Conservation (phyloP, 2,329 filamentous ascomycete species). For the Paecilomyces variotii region DNA sequence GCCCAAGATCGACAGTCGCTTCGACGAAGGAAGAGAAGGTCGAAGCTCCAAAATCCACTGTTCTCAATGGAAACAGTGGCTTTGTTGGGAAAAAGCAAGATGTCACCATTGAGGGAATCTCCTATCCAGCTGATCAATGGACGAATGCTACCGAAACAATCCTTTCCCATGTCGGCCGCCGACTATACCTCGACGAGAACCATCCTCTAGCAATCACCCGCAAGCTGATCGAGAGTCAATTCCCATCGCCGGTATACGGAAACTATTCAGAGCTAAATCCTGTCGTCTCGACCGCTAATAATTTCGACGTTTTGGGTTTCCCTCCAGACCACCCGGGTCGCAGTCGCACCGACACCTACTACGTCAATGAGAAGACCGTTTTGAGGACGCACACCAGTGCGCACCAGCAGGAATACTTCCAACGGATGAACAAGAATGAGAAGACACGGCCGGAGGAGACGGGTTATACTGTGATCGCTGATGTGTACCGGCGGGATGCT, state of each 20-base stretch:
- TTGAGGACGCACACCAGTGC: constrained; percentile 91
- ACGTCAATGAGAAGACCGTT: constrained; percentile 75
- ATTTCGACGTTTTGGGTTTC: constrained; percentile 96
- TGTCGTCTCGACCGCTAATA: constrained; percentile 74
- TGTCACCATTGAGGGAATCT: constrained; percentile 54
- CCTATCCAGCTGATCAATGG: constrained; percentile 67
- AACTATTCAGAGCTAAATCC: constrained; percentile 74
- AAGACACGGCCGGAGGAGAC: constrained; percentile 34
- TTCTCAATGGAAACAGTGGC: constrained; percentile 3
- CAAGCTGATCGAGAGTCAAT: constrained; percentile 83
- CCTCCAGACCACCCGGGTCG: constrained; percentile 80
- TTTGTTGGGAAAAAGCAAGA: constrained; percentile 10
- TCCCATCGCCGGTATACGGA: constrained; percentile 63
- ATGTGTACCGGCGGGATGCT: constrained; percentile 92
- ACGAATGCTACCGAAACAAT: constrained; percentile 77
- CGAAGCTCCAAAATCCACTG: constrained; percentile 1
- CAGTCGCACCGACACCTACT: constrained; percentile 86
- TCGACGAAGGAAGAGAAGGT: constrained; percentile 13
- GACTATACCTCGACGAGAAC: constrained; percentile 81
- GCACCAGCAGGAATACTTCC: constrained; percentile 81
- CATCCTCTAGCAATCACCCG: constrained; percentile 88
- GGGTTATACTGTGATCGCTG: constrained; percentile 85
- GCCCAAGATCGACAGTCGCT: constrained; percentile 26
- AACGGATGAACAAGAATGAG: constrained; percentile 46
- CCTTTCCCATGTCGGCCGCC: constrained; percentile 62